These are phyloP conservation scores for Draba incana DNA, from an alignment of 345 rosid species.

Conservation along the genomic window DNA sequence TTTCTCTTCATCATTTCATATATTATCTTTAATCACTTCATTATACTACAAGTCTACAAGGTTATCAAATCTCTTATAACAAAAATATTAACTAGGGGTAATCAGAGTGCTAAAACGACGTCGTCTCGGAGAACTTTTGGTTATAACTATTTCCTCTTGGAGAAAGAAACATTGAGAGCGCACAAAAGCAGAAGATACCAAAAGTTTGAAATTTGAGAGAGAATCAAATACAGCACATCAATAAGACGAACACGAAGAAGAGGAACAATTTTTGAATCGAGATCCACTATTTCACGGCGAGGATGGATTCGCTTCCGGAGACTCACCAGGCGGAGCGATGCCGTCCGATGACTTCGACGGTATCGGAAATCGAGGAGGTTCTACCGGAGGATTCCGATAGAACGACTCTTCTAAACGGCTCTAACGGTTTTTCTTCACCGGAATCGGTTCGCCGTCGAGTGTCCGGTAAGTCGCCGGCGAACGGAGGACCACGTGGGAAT, in stretches of 20 bases:
- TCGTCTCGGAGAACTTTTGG: neutral
- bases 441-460: conserved; percentile 47
- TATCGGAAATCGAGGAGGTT: conserved; percentile 42
- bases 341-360: conserved; percentile 35
- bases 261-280: neutral
- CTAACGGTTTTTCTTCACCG: conserved; percentile 5
- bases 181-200: conserved; percentile 5
- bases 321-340: conserved; percentile 21
- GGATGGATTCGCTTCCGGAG: conserved; percentile 30
- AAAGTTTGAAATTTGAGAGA: conserved; percentile 29
- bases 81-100: too few species aligned
- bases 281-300: conserved; percentile 5
- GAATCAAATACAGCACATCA: neutral
- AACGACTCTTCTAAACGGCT: conserved; percentile 14
- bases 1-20: too few species aligned
- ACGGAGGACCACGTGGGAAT: conserved; percentile 33
- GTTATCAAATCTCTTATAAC: too few species aligned
- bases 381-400: conserved; percentile 22
- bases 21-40: too few species aligned
- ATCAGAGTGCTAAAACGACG: neutral
- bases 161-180: conserved; percentile 19
- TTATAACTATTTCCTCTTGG: neutral
- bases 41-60: too few species aligned
- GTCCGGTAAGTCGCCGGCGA: conserved; percentile 31
- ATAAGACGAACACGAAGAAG: neutral